phyloP scores from a whole-genome alignment of 768 basidiomycete species.

The Tricholoma matsutake region DNA sequence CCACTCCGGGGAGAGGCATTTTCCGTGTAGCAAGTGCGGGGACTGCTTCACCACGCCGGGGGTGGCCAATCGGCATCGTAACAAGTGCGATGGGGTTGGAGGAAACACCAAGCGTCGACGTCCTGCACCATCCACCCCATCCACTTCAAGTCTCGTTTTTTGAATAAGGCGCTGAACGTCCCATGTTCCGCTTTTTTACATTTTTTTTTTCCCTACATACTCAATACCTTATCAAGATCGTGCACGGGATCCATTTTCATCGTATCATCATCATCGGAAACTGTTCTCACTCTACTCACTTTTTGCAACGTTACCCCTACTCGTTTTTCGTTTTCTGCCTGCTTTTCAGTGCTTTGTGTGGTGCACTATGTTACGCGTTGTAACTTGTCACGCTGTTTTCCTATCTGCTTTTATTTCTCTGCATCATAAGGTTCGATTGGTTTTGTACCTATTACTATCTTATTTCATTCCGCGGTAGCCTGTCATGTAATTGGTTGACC shows the following conservation, averaged over 20 bases:
- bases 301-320: not conserved
- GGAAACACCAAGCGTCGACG: not conserved
- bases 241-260: not conserved
- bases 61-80: not conserved
- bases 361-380: not conserved
- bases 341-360: not conserved
- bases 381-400: not conserved
- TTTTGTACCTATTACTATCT: not conserved
- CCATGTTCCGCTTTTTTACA: not conserved
- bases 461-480: not conserved
- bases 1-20: not conserved
- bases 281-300: not conserved
- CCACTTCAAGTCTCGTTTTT: not conserved
- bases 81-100: not conserved
- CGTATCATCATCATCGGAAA: not conserved
- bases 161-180: not conserved
- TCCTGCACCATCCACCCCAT: not conserved
- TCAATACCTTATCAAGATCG: not conserved
- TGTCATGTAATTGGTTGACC: not conserved
- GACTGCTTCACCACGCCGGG: constrained; percentile 1
- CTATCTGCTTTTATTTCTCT: not conserved
- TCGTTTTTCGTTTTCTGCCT: not conserved
- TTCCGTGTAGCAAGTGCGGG: not conserved
- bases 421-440: not conserved
- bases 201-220: not conserved